Base-by-base conservation (phyloP, 2,329 filamentous ascomycete genomes). In the Pestalotiopsis sp. region DNA sequence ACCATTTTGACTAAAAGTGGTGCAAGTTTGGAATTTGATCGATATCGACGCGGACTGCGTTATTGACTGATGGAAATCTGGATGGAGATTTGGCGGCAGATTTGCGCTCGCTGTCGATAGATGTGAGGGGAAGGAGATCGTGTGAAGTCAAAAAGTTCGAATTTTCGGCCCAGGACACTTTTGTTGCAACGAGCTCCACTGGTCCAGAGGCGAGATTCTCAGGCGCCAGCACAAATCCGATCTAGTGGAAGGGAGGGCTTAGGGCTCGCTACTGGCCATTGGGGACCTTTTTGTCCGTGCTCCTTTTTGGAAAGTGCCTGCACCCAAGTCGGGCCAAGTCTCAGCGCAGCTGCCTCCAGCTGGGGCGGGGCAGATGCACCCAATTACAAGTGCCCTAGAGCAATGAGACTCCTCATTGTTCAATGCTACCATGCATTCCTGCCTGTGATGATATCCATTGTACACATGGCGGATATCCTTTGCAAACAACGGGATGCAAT, bases 1-100 rank as follows among this genome's bases (percentile, higher is more conserved):
- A 91, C 89, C 89, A 91, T 91, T 81, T 90, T 91, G 88, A 85
- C 84, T 86, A 82, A 86, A 85, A 84, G 78, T 80, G 76, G 78
- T 80, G 76, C 78, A 72, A 69, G 73, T 73, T 65, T 71, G 69
- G 80, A 77, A 71, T 78, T 79, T 78, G 76, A 72, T 76, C 73
- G 72, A 76, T 78, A 76, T 76, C 76, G 78, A 81, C 75, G 83
- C 82, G 84, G 85, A 82, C 78, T 75, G 78, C 73, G 78, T 76
- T 52, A 77, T 80, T 81, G 78, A 76, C 82, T 83, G 82, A 81
- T 81, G 79, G 71, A 84, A 85, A 86, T 86, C 84, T 85, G 83
- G 78, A 78, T 80, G 73, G 38, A 62, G 52, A 57, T 71, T 77
- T 75, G 75, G 76, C 71, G 76, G 80, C 84, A 85, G 84, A 86